phyloP scores from a whole-genome alignment of 345 rosid species.

The Arabidopsis thaliana region DNA sequence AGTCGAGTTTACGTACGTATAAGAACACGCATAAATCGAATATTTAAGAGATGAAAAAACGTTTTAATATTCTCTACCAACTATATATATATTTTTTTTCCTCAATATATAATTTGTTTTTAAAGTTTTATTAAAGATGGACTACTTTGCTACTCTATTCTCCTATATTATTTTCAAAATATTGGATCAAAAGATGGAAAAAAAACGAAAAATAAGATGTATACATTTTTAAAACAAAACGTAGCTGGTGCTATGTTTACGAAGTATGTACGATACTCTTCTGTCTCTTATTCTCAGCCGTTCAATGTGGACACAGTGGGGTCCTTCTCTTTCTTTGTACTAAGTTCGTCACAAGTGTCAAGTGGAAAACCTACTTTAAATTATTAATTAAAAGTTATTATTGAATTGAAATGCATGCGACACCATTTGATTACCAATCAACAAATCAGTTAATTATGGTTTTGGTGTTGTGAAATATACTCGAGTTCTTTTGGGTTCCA shows the following conservation, averaged over 20 bases:
- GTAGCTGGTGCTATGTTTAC: not conserved
- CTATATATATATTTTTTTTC: too few relatives aligned
- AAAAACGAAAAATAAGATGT: not conserved
- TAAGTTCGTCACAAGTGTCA: slow-evolving; percentile 41
- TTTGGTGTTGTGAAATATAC: slow-evolving; percentile 24
- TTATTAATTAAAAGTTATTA: not conserved
- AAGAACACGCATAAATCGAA: not conserved
- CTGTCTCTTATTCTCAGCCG: slow-evolving; percentile 36
- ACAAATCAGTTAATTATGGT: not conserved
- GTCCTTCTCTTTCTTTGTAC: slow-evolving; percentile 29
- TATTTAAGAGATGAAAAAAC: too few relatives aligned
- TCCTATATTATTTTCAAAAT: not conserved
- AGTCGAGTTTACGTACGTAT: not conserved
- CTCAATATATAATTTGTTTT: too few relatives aligned
- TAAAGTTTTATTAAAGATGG: not conserved
- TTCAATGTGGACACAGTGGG: slow-evolving; percentile 33
- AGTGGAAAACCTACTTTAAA: slow-evolving; percentile 26
- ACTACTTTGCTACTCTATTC: not conserved
- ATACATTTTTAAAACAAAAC: slow-evolving; percentile 15
- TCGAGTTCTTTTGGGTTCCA: slow-evolving; percentile 21
- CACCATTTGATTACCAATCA: slow-evolving; percentile 19
- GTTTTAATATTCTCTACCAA: too few relatives aligned
- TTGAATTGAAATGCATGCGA: not conserved
- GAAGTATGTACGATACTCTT: slow-evolving; percentile 26
- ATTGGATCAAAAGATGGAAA: not conserved